phyloP scores from a whole-genome alignment of 2,329 filamentous ascomycete species.

The Calonectria pseudoreteaudii region DNA sequence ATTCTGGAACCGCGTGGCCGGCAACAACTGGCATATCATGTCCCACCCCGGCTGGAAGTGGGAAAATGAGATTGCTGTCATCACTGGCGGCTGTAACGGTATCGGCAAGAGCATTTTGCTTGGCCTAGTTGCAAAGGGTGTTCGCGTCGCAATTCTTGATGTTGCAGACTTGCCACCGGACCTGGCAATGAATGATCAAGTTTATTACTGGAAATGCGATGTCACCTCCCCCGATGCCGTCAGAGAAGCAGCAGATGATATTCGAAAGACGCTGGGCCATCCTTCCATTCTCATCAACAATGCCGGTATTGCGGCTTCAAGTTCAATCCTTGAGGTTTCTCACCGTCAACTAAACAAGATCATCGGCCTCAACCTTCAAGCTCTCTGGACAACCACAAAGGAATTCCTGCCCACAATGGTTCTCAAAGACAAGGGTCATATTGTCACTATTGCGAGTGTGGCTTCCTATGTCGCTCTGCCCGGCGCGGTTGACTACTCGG shows the following conservation, averaged over 20 bases:
- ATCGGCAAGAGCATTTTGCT: conserved; percentile 74
- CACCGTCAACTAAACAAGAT: conserved; percentile 69
- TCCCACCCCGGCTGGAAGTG: background rate
- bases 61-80: conserved; percentile 61
- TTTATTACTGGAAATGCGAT: conserved; percentile 75
- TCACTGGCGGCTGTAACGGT: conserved; percentile 79
- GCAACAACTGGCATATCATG: conserved; percentile 1
- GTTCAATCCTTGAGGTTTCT: conserved; percentile 65
- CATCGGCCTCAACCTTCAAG: conserved; percentile 74
- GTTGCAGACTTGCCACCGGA: conserved; percentile 48
- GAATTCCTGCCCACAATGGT: conserved; percentile 75
- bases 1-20: background rate
- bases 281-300: conserved; percentile 78
- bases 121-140: conserved; percentile 67
- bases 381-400: conserved; percentile 71
- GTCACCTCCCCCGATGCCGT: conserved; percentile 65
- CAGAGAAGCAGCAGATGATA: conserved; percentile 56
- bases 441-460: conserved; percentile 75
- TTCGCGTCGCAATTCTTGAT: conserved; percentile 78
- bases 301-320: conserved; percentile 69
- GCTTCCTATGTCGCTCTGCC: conserved; percentile 69
- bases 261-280: conserved; percentile 65
- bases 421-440: conserved; percentile 72
- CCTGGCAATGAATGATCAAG: conserved; percentile 49
- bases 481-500: conserved; percentile 72